A percentile compares a stretch with the other conserved stretches of the same genome.
Evolutionary conservation across 371 early-diverging fungal genomes (phyloP).

Genomic region (Syncephalastrum monosporum): DNA sequence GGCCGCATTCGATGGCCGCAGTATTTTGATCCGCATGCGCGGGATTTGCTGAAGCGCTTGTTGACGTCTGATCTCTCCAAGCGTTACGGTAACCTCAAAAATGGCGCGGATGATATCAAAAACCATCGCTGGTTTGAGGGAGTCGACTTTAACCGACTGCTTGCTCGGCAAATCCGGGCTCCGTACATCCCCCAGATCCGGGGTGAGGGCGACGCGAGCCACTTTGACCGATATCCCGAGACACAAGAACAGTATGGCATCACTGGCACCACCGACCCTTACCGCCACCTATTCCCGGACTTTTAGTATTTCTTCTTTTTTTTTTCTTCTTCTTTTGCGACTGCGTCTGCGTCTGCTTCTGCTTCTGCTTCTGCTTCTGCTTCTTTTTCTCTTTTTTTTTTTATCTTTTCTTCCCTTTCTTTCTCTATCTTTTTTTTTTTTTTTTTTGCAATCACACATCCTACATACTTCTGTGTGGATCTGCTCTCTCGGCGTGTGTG

Average conservation of each 20-base stretch:
- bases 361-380: neutral
- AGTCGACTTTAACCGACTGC: constrained; percentile 83
- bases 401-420: no score
- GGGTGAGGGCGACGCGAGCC: constrained; percentile 91
- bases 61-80: constrained; percentile 86
- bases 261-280: constrained; percentile 22
- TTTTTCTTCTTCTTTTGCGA: neutral
- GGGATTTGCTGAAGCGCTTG: constrained; percentile 90
- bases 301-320: constrained; percentile 16
- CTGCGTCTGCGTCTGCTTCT: neutral
- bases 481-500: neutral
- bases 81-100: constrained; percentile 90
- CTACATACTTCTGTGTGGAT: neutral
- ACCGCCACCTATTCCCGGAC: constrained; percentile 29
- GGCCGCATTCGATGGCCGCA: constrained; percentile 87
- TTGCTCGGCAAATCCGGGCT: constrained; percentile 78
- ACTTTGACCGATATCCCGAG: constrained; percentile 94
- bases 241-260: constrained; percentile 67
- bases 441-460: neutral
- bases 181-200: constrained; percentile 90
- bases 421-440: neutral
- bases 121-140: constrained; percentile 94
- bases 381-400: neutral
- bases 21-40: constrained; percentile 87
- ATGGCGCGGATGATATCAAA: constrained; percentile 91